phyloP scores from a whole-genome alignment of 352 stramenopile species.

The Phytopythium delawarense region DNA sequence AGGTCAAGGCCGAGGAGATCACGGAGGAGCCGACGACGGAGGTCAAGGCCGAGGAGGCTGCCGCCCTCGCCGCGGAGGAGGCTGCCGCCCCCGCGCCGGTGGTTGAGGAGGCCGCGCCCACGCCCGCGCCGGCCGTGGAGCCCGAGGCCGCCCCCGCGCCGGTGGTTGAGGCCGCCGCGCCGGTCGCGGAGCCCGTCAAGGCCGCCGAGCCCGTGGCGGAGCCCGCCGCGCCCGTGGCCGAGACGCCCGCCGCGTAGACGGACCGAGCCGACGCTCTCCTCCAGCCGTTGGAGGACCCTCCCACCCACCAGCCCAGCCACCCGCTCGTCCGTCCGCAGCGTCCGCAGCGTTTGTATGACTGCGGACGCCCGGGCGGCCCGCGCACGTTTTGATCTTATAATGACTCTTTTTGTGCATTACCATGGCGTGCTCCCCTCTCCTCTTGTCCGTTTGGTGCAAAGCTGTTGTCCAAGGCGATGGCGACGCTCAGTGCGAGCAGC shows the following conservation, averaged over 20 bases:
- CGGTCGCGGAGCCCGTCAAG: not conserved
- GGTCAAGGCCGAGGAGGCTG: slow-evolving; percentile 1
- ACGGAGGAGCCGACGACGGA: too few relatives aligned
- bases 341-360: not conserved
- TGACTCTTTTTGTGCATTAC: not conserved
- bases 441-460: too few relatives aligned
- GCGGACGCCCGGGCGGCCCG: not conserved
- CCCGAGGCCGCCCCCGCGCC: not conserved
- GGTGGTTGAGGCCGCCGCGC: not conserved
- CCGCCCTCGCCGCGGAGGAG: not conserved
- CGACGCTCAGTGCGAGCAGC: too few relatives aligned
- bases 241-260: slow-evolving; percentile 1
- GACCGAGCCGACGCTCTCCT: not conserved
- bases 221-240: not conserved
- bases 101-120: not conserved
- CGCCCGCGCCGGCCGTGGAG: not conserved
- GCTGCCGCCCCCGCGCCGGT: not conserved
- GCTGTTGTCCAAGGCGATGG: too few relatives aligned
- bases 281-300: not conserved
- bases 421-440: not conserved
- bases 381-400: slow-evolving; percentile 2
- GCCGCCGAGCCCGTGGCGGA: not conserved
- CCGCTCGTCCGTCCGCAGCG: not conserved
- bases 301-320: too few relatives aligned
- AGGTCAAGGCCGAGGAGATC: slow-evolving; percentile 3